Conservation (phyloP, 2,329 filamentous ascomycete genomes). For the Scedosporium apiospermum region DNA sequence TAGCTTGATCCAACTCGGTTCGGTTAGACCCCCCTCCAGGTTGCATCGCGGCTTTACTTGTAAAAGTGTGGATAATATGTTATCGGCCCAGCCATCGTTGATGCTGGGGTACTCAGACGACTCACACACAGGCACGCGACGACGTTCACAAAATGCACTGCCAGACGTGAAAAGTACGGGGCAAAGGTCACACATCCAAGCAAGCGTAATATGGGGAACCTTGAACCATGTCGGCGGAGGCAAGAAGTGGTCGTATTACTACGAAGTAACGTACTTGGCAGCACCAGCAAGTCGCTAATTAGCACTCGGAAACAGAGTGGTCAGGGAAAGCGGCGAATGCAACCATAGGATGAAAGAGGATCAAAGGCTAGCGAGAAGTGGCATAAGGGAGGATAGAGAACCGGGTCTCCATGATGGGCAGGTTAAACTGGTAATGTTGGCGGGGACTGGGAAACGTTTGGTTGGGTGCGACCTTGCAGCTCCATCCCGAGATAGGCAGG, state of each 20-base stretch:
- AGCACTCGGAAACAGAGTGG: background rate
- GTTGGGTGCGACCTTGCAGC: constrained; percentile 1
- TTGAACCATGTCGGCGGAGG: no score
- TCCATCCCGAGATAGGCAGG: constrained; percentile 4
- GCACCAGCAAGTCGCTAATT: background rate
- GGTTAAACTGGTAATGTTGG: background rate
- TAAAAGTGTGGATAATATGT: background rate
- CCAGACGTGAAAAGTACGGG: no score
- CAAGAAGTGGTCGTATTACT: no score
- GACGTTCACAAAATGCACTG: no score
- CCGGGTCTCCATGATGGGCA: background rate
- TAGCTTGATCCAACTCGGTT: background rate
- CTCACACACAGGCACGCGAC: no score
- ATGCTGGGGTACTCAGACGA: background rate
- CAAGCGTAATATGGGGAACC: no score
- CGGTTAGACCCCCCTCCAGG: background rate
- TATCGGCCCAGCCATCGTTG: background rate
- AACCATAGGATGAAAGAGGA: background rate
- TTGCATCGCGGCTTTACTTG: background rate
- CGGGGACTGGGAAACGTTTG: background rate
- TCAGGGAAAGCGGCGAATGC: background rate
- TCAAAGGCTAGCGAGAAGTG: background rate
- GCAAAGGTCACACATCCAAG: no score
- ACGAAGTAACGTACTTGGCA: no score
- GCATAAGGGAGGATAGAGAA: background rate